Evolutionary conservation across 2,329 filamentous ascomycete species (phyloP), one percentile per base, ranked within the genome.

Genomic region (Xylariaceae sp.): DNA sequence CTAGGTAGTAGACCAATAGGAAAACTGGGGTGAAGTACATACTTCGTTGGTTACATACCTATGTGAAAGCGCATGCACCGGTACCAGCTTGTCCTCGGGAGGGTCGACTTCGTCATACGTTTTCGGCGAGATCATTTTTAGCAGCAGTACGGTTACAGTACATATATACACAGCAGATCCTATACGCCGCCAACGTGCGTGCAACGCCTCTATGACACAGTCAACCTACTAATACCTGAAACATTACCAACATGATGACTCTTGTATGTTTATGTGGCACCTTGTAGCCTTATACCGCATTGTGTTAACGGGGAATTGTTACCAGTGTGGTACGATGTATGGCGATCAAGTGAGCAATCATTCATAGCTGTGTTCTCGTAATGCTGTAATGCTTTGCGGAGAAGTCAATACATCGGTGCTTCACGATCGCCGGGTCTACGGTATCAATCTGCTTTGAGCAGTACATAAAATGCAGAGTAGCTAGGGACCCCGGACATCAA

Each of bases 321-420:
- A 17, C 19, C 6, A 6, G 24, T 21, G 31, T 6, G 31, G 49
- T 36, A 26, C 41, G 24, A 34, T 17, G 37, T 12, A 53, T 33
- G 54, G 21, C 48, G 54, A 57, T 57, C 54, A 53, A 48, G 54
- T 28, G 36, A 37, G 37, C 36, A 26, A 46, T 56, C 53, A 37
- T 39, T 45, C 41, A 33, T n/a, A n/a, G n/a, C n/a, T 40, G 24
- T 39, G 31, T 28, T 34, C 3, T 47, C 36, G 6, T 43, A 28
- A 41, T 43, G 36, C 26, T 41, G n/a, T 16, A 29, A 23, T 43
- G 36, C 37, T 37, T 55, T 17, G 36, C 28, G 12, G n/a, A n/a
- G n/a, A n/a, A n/a, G n/a, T n/a, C n/a, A n/a, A n/a, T n/a, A n/a
- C n/a, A n/a, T n/a, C n/a, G n/a, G n/a, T n/a, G n/a, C n/a, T n/a